These are phyloP conservation scores for Avena atlantica DNA, from an alignment of 176 grass and related monocot species.

Conservation along the genomic window DNA sequence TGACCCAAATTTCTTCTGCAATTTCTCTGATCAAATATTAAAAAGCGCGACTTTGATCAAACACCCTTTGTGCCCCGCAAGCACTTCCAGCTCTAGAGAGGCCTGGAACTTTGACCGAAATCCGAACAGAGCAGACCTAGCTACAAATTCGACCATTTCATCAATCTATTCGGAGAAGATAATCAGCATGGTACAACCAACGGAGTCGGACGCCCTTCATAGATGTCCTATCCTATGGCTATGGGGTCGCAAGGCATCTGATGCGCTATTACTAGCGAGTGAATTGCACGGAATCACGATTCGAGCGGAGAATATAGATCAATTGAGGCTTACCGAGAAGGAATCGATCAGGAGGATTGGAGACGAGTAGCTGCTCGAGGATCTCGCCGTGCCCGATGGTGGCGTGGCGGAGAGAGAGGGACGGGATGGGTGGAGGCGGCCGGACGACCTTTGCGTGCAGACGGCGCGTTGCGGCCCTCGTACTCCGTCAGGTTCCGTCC, in stretches of 20 bases:
- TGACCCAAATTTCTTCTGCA: background rate
- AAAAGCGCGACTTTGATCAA: background rate
- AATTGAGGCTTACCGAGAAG: conserved; percentile 16
- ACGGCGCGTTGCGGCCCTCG: background rate
- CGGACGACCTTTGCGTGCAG: conserved; percentile 26
- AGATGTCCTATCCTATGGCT: too few species aligned
- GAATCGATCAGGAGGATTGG: background rate
- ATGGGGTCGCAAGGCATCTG: background rate
- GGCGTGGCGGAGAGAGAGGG: conserved; percentile 9
- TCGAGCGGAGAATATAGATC: background rate
- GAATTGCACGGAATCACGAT: background rate
- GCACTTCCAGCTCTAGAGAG: background rate
- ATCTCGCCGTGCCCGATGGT: background rate
- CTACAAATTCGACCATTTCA: background rate
- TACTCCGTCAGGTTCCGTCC: background rate
- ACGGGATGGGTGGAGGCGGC: background rate
- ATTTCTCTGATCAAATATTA: background rate
- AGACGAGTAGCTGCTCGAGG: background rate
- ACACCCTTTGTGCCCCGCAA: background rate
- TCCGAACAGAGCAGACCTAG: conserved; percentile 23
- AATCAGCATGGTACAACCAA: background rate
- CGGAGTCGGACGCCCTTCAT: background rate
- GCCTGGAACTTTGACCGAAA: background rate
- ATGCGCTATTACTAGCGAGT: background rate
- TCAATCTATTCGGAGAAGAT: background rate